phyloP scores from a whole-genome alignment of 371 early-diverging fungal species.

The Nematocida ironsii region DNA sequence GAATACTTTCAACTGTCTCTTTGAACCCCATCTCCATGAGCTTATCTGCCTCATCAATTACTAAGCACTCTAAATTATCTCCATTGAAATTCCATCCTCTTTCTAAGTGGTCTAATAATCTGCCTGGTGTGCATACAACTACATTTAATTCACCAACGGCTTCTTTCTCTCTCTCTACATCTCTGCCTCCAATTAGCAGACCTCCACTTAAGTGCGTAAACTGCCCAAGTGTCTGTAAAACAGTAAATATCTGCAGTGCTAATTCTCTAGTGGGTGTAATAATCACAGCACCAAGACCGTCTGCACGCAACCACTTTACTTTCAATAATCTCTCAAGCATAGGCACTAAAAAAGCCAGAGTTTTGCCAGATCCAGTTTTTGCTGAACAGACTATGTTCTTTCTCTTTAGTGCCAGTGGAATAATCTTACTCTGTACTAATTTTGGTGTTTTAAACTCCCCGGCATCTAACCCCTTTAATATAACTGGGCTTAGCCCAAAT shows the following conservation, averaged over 20 bases:
- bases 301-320: slow-evolving; percentile 37
- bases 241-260: slow-evolving; percentile 90
- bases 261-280: slow-evolving; percentile 94
- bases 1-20: slow-evolving; percentile 82
- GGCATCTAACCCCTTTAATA: slow-evolving; percentile 25
- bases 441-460: slow-evolving; percentile 37
- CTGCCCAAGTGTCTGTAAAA: slow-evolving; percentile 78
- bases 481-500: not conserved
- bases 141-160: slow-evolving; percentile 84
- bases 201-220: slow-evolving; percentile 79
- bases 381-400: slow-evolving; percentile 94
- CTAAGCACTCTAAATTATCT: slow-evolving; percentile 72
- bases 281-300: slow-evolving; percentile 73
- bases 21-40: slow-evolving; percentile 87
- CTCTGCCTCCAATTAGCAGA: slow-evolving; percentile 85
- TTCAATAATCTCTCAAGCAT: slow-evolving; percentile 80
- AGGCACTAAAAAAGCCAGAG: slow-evolving; percentile 91
- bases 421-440: slow-evolving; percentile 90
- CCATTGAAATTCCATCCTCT: slow-evolving; percentile 43
- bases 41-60: slow-evolving; percentile 94
- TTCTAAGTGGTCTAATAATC: slow-evolving; percentile 76
- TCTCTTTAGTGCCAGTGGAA: slow-evolving; percentile 89
- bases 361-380: slow-evolving; percentile 98
- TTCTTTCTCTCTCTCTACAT: slow-evolving; percentile 85
- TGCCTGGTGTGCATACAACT: slow-evolving; percentile 89